Base-by-base conservation (phyloP, 345 rosid genomes). In the Mercurialis annua region DNA sequence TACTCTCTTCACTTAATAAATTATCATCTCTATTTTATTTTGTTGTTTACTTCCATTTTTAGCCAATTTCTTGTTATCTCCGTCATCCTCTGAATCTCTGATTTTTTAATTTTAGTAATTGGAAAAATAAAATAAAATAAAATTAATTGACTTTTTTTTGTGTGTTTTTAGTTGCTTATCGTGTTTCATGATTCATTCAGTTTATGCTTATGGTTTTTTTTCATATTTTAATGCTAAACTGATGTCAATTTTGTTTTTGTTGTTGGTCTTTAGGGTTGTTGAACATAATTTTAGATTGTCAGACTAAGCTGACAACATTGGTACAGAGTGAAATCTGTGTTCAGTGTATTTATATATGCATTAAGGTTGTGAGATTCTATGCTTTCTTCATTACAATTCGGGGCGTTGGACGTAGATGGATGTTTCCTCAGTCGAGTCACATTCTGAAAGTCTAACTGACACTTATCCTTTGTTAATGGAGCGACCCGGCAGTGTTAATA, bases 391-490 rank as follows among this genome's bases (percentile, higher is more conserved):
- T 64, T 63, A 65, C 51, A 59, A 16, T 15, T 62, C 54, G 81
- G 31, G 78, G 67, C 57, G 80, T 76, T 64, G 77, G 71, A 80
- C 75, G 75, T 85, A 85, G 88, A 93, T 90, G 97, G 96, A 84
- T 77, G 89, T 84, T 83, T 79, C 88, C 82, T 75, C 81, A 40
- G 51, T 44, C 77, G 88, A 84, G 82, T 81, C 46, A 73, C 76
- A 73, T 71, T 71, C 73, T 71, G 81, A 79, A 59, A 79, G 69
- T 67, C 75, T 57, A 72, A 78, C 69, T 54, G 81, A 83, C 20
- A 75, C 67, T 52, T 84, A 30, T 73, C 87, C 86, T 0, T 79
- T 84, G 71, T 77, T 86, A 71, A 94, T 94, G 97, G 99, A 91
- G 83, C 83, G 75, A 64, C 63, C 83, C 1, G 89, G 83, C 65